Evolutionary conservation across 2,329 filamentous ascomycete genomes (phyloP).

Genomic region (Blastomyces parvus): DNA sequence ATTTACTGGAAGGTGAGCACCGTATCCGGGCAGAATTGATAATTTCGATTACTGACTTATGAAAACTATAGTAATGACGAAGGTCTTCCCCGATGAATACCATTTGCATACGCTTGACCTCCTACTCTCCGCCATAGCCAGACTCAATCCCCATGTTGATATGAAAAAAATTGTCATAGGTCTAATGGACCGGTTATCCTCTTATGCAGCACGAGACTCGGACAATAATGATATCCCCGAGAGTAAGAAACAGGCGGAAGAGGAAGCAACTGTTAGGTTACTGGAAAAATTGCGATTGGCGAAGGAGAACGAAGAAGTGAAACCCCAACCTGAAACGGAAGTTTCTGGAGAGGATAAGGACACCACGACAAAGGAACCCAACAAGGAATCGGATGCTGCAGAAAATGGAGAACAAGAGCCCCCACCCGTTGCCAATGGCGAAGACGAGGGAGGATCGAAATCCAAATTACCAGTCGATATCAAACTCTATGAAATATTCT

Average conservation of each 20-base stretch:
- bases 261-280: conserved; percentile 69
- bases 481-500: conserved; percentile 94
- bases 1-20: conserved; percentile 65
- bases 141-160: conserved; percentile 92
- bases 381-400: conserved; percentile 25
- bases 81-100: conserved; percentile 97
- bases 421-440: conserved; percentile 26
- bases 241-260: conserved; percentile 66
- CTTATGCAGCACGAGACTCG: conserved; percentile 85
- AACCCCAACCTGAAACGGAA: conserved; percentile 21
- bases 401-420: conserved; percentile 20
- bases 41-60: conserved; percentile 20
- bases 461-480: conserved; percentile 49
- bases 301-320: conserved; percentile 26
- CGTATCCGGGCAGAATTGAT: conserved; percentile 6
- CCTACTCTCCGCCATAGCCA: conserved; percentile 83
- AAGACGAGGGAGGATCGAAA: conserved; percentile 31
- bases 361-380: conserved; percentile 18
- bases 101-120: conserved; percentile 95
- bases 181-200: conserved; percentile 89
- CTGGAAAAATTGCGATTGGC: conserved; percentile 64
- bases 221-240: conserved; percentile 60
- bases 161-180: conserved; percentile 97
- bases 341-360: conserved; percentile 26
- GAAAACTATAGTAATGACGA: conserved; percentile 65